phyloP scores from a whole-genome alignment of 345 rosid species.

The Hibiscus syriacus region DNA sequence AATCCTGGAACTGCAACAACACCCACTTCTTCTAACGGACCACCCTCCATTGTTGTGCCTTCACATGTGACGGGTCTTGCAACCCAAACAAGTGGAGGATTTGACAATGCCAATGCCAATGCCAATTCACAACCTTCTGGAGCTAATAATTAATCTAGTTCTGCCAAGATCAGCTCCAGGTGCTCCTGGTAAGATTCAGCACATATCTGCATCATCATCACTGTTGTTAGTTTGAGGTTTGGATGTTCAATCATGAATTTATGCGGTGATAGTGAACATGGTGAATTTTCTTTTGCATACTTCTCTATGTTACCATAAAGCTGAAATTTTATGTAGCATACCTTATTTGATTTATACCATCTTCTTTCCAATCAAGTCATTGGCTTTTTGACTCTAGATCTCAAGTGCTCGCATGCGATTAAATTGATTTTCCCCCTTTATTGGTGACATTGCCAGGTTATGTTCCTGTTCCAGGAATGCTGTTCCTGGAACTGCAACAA shows the following conservation, averaged over 20 bases:
- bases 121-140: slow-evolving; percentile 42
- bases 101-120: slow-evolving; percentile 41
- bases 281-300: not conserved
- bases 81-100: slow-evolving; percentile 43
- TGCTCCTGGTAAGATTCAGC: slow-evolving; percentile 33
- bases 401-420: not conserved
- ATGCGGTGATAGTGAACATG: not conserved
- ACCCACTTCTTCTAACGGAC: too few species aligned
- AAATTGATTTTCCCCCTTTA: not conserved
- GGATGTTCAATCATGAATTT: not conserved
- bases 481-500: too few species aligned
- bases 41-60: slow-evolving; percentile 33
- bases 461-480: slow-evolving; percentile 43
- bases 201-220: not conserved
- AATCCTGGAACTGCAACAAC: too few species aligned
- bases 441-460: slow-evolving; percentile 36
- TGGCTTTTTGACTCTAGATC: not conserved
- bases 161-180: slow-evolving; percentile 65
- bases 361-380: not conserved
- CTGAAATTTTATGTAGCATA: not conserved
- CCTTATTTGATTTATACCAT: not conserved
- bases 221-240: not conserved
- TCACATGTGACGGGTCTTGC: slow-evolving; percentile 41
- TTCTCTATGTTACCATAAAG: not conserved
- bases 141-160: slow-evolving; percentile 47